Conservation (phyloP, 1,139 yeast genomes). For the Nadsonia starkeyi-henricii region DNA sequence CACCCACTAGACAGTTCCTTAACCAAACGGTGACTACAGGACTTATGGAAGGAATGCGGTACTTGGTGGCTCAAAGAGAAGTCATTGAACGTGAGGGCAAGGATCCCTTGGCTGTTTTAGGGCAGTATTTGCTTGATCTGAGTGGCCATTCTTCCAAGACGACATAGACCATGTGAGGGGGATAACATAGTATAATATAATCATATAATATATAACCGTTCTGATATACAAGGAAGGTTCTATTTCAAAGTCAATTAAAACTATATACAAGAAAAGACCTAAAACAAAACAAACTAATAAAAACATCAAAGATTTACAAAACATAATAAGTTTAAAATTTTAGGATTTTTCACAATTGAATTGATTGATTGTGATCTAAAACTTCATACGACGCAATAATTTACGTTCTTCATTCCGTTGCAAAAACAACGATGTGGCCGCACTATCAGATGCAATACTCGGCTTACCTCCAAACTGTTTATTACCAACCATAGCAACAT, state of each 20-base stretch:
- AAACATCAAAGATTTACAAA: no score
- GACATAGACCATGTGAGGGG: no score
- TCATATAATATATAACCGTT: no score
- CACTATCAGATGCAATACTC: conserved; percentile 1
- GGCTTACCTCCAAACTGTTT: conserved; percentile 4
- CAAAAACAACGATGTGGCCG: conserved; percentile 5
- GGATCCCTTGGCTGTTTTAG: background rate
- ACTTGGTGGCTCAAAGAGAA: background rate
- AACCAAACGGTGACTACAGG: background rate
- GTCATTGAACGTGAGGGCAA: background rate
- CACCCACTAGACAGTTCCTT: background rate
- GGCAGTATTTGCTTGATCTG: background rate
- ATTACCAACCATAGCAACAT: conserved; percentile 1
- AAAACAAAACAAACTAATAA: no score
- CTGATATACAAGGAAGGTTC: no score
- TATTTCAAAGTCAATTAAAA: no score
- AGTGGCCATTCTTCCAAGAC: background rate
- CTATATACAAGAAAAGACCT: no score
- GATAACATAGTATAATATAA: no score
- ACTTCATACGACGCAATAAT: conserved; percentile 4
- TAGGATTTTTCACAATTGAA: no score
- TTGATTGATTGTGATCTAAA: background rate
- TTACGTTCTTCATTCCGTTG: conserved; percentile 6
- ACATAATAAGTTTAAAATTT: no score
- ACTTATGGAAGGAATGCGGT: background rate